These are phyloP conservation scores for Vicia villosa DNA, from an alignment of 306 rosid genomes.

Conservation along the genomic window DNA sequence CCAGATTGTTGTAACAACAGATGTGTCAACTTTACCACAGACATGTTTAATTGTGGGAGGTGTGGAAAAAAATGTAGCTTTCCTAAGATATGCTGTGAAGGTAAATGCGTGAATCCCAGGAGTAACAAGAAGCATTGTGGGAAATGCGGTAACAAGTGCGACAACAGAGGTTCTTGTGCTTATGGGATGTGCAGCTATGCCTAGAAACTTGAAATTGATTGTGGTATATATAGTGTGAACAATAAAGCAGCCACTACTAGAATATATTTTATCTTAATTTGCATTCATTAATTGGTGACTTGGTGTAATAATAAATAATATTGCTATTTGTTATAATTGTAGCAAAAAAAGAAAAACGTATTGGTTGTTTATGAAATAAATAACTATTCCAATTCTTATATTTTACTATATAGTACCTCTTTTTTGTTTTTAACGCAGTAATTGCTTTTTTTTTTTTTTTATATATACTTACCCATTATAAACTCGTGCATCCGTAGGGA, in stretches of 20 bases:
- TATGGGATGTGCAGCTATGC: conserved; percentile 78
- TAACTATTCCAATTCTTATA: background rate
- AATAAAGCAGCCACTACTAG: conserved; percentile 17
- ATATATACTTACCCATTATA: no score
- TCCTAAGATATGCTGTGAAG: conserved; percentile 58
- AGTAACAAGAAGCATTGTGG: conserved; percentile 59
- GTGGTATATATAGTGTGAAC: background rate
- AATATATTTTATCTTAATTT: conserved; percentile 29
- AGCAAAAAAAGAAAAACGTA: conserved; percentile 3
- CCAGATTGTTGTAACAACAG: conserved; percentile 50
- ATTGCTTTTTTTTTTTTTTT: no score
- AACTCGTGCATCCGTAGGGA: no score
- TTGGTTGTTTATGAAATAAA: conserved; percentile 8
- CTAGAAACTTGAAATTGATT: conserved; percentile 8
- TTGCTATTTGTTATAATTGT: background rate
- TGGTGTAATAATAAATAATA: background rate
- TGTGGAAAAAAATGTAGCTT: conserved; percentile 67
- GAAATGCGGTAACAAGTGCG: conserved; percentile 61
- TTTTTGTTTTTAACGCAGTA: no score
- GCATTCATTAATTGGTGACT: background rate
- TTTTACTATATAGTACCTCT: background rate
- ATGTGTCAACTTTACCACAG: conserved; percentile 49
- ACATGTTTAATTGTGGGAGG: conserved; percentile 57
- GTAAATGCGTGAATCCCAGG: conserved; percentile 62
- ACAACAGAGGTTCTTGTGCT: conserved; percentile 40